A percentile compares a stretch with the other conserved stretches of the same genome.
Conservation (phyloP, 371 early-diverging fungal genomes). For the Circinella minor region DNA sequence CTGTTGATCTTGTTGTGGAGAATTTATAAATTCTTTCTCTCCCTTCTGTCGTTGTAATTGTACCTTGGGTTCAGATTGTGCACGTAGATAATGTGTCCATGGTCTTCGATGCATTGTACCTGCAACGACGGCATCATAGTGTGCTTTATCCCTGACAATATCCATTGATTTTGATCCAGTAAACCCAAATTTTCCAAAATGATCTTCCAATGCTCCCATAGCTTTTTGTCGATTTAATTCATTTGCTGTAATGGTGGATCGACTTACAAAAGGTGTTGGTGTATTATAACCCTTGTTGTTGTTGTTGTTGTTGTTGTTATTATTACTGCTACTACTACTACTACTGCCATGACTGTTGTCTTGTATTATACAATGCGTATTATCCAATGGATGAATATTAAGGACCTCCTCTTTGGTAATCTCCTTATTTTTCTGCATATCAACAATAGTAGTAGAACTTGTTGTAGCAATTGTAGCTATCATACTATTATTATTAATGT, state of each 20-base stretch:
- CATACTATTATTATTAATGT: slow-evolving; percentile 1
- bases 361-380: background rate
- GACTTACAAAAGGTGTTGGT: background rate
- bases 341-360: background rate
- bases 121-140: slow-evolving; percentile 41
- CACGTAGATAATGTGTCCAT: slow-evolving; percentile 28
- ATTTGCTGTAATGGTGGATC: slow-evolving; percentile 5
- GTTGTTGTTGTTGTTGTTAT: slow-evolving; percentile 1
- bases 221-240: slow-evolving; percentile 34
- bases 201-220: slow-evolving; percentile 34
- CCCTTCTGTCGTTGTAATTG: background rate
- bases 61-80: slow-evolving; percentile 18
- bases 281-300: no score
- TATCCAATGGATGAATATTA: background rate
- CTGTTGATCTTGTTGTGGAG: background rate
- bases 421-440: background rate
- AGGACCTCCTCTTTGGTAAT: background rate
- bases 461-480: background rate
- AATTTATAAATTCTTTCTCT: background rate
- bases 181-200: slow-evolving; percentile 20
- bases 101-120: slow-evolving; percentile 30
- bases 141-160: slow-evolving; percentile 33
- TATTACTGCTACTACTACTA: background rate
- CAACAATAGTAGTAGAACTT: background rate
- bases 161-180: slow-evolving; percentile 20